Evolutionary conservation across 106 monocot genomes (phyloP).

Genomic region (Dioscorea alata): DNA sequence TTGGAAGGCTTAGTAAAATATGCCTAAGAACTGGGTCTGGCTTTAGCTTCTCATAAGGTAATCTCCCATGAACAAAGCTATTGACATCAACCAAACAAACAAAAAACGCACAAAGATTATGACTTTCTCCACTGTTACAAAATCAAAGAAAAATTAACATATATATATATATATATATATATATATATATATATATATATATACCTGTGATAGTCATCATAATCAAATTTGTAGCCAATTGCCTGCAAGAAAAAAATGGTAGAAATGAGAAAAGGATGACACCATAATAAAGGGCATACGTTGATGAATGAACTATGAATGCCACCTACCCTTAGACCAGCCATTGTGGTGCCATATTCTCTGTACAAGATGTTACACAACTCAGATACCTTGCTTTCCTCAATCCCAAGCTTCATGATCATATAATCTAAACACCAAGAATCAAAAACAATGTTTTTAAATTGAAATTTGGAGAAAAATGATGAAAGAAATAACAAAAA

Average conservation of each 20-base stretch:
- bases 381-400: constrained; percentile 45
- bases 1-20: constrained; percentile 50
- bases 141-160: neutral
- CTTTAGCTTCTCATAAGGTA: constrained; percentile 55
- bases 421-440: constrained; percentile 51
- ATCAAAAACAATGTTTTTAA: neutral
- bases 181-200: neutral
- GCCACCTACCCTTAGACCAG: constrained; percentile 70
- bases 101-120: neutral
- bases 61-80: constrained; percentile 64
- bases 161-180: neutral
- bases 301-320: neutral
- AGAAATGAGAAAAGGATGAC: neutral
- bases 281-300: neutral
- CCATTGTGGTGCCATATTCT: constrained; percentile 93
- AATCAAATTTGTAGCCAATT: constrained; percentile 71
- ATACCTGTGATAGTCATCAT: constrained; percentile 88
- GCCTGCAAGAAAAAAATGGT: constrained; percentile 36
- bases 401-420: constrained; percentile 78
- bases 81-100: neutral
- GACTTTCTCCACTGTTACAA: neutral
- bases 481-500: neutral
- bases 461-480: neutral
- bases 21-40: constrained; percentile 50
- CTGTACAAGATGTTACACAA: constrained; percentile 64